Base-by-base conservation (phyloP, 495 filamentous ascomycete species). In the Penicillium bialowiezense region DNA sequence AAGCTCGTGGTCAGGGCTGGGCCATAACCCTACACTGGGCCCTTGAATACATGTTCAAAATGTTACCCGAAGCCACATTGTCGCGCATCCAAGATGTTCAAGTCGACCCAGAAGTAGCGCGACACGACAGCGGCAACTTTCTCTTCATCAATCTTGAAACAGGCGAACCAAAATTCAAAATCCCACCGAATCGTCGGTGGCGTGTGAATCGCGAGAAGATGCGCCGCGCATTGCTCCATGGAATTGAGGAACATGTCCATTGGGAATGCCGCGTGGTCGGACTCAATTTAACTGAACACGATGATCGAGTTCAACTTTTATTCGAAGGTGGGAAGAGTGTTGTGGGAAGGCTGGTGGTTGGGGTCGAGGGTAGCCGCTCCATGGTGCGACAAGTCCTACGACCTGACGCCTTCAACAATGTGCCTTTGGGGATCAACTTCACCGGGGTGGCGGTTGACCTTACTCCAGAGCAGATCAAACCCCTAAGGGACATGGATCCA, bases 1-100 rank as follows among this genome's bases (percentile, higher is more conserved):
- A 58, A 13, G 58, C 67, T 15, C 72, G 81, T 8, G 64, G 60
- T 4, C 71, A 72, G 41, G 81, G 81, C 13, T 85, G 79, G 80
- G 80, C 75, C 14, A 72, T 85, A 26, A 82, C 81, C 0, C 66
- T 84, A 18, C 79, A 84, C 58, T 82, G 78, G 77, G 74, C 74
- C 7, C 62, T 82, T 7, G 58, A 73, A 5, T 71, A 70, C n/a
- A 63, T 84, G 49, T 60, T 67, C 2, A 48, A 69, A 17, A 61
- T 83, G 35, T 64, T 83, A 14, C 78, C 78, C 0, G 57, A 71
- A 9, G 58, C 75, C 7, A 61, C 78, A 12, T 48, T 78, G 3
- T 48, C 47, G 2, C 64, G 67, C 0, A 67, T 84, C n/a, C 65
- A 72, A 23, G 70, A 72, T 40, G 60, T 70, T 2, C 73, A 78